phyloP scores from a whole-genome alignment of 2,329 filamentous ascomycete species.

The Hortaea werneckii region DNA sequence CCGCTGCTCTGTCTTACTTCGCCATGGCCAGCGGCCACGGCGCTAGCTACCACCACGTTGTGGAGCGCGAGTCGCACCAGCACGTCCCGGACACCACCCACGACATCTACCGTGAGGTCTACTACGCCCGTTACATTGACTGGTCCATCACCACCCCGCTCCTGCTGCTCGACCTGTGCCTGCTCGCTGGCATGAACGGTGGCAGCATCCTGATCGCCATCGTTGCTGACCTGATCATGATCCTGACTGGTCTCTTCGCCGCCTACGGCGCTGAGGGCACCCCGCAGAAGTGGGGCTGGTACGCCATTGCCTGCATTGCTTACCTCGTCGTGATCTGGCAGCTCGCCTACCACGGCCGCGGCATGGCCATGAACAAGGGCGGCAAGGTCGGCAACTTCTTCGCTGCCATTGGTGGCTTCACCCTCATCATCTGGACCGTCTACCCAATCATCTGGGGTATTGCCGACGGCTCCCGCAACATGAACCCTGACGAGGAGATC shows the following conservation, averaged over 20 bases:
- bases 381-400: conserved; percentile 56
- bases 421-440: conserved; percentile 57
- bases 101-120: conserved; percentile 50
- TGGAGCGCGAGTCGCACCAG: conserved; percentile 49
- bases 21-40: conserved; percentile 72
- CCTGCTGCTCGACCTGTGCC: conserved; percentile 59
- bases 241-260: conserved; percentile 60
- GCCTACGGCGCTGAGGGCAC: conserved; percentile 49
- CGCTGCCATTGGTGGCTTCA: conserved; percentile 54
- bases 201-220: conserved; percentile 61
- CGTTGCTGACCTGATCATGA: conserved; percentile 60
- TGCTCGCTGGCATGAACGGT: conserved; percentile 63
- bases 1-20: conserved; percentile 70
- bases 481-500: conserved; percentile 56
- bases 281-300: conserved; percentile 67
- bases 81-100: conserved; percentile 56
- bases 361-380: conserved; percentile 52
- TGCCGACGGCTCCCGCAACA: conserved; percentile 54
- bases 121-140: conserved; percentile 74
- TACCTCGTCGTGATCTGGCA: conserved; percentile 65
- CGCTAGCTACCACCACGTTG: conserved; percentile 47
- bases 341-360: conserved; percentile 55
- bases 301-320: conserved; percentile 58
- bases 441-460: conserved; percentile 72
- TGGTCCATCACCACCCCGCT: conserved; percentile 70